Conservation (phyloP, 1,139 yeast genomes). For the Komagataea norvegica region DNA sequence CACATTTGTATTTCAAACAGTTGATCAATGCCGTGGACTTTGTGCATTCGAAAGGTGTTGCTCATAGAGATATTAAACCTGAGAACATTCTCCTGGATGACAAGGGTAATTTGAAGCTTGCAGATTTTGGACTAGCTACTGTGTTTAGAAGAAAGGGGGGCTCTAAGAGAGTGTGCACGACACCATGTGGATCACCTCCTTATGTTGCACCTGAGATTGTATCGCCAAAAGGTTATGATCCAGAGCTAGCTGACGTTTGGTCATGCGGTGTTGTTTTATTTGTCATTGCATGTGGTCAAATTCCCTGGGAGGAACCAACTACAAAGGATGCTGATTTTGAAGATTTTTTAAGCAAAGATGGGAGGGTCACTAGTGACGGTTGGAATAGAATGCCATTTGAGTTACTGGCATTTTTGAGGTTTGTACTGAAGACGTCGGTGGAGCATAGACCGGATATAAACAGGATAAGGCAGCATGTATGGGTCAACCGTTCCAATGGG, state of each 20-base stretch:
- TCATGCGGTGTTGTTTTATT: slow-evolving; percentile 58
- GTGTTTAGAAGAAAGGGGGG: slow-evolving; percentile 52
- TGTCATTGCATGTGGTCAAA: slow-evolving; percentile 55
- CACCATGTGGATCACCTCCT: slow-evolving; percentile 64
- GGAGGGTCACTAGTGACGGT: slow-evolving; percentile 41
- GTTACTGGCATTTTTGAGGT: slow-evolving; percentile 46
- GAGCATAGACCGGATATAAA: slow-evolving; percentile 37
- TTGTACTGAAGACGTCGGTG: slow-evolving; percentile 45
- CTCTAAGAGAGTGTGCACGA: slow-evolving; percentile 46
- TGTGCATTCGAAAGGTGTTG: slow-evolving; percentile 68
- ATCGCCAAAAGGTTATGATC: slow-evolving; percentile 41
- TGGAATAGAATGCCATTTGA: slow-evolving; percentile 48
- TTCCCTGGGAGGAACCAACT: slow-evolving; percentile 64
- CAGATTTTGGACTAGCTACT: slow-evolving; percentile 67
- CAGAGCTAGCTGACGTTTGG: slow-evolving; percentile 56
- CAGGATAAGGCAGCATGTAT: slow-evolving; percentile 43
- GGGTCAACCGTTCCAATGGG: slow-evolving; percentile 42
- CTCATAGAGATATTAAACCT: slow-evolving; percentile 87
- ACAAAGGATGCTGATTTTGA: slow-evolving; percentile 44
- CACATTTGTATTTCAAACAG: slow-evolving; percentile 64
- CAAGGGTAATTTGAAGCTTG: slow-evolving; percentile 57
- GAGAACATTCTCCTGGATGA: slow-evolving; percentile 77
- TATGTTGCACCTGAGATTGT: slow-evolving; percentile 70
- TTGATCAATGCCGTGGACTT: slow-evolving; percentile 50
- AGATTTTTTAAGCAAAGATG: slow-evolving; percentile 38